Evolutionary conservation across 1,284 basidiomycete genomes (phyloP).

Genomic region (Ceratobasidium sp.): DNA sequence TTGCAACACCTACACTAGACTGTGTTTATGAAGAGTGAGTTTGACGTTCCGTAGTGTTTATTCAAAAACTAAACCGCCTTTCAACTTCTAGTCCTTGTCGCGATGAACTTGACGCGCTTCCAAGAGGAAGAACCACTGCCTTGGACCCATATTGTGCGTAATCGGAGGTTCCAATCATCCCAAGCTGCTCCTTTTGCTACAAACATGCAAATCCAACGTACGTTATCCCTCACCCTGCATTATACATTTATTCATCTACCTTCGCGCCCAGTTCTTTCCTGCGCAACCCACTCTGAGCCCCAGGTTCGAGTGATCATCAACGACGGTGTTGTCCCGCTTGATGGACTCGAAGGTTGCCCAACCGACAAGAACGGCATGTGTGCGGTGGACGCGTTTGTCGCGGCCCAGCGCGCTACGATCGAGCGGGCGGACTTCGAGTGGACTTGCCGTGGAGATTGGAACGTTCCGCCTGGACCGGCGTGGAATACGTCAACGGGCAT

Average conservation of each 20-base stretch:
- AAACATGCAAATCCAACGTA: constrained; percentile 61
- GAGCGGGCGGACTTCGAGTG: constrained; percentile 80
- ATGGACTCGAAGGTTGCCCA: constrained; percentile 80
- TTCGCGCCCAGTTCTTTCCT: constrained; percentile 67
- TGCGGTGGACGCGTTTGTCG: constrained; percentile 79
- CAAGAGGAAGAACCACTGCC: constrained; percentile 78
- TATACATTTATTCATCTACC: constrained; percentile 22
- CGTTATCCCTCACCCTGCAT: constrained; percentile 51
- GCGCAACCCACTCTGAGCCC: constrained; percentile 62
- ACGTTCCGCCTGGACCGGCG: constrained; percentile 61
- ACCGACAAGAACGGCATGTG: constrained; percentile 82
- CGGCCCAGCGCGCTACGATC: constrained; percentile 76
- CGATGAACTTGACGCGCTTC: constrained; percentile 71
- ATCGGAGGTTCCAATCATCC: constrained; percentile 66
- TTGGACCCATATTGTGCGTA: constrained; percentile 74
- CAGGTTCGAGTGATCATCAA: constrained; percentile 88
- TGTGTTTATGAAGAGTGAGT: constrained; percentile 56
- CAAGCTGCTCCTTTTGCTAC: constrained; percentile 69
- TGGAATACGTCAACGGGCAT: constrained; percentile 74
- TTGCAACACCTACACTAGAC: constrained; percentile 54
- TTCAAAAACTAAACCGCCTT: constrained; percentile 57
- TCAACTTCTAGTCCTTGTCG: constrained; percentile 60
- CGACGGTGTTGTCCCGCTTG: constrained; percentile 88
- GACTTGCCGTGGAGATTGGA: constrained; percentile 82
- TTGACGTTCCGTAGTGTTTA: constrained; percentile 66